Evolutionary conservation across 176 grass and related monocot species (phyloP).

Genomic region (Oropetium thomaeum): DNA sequence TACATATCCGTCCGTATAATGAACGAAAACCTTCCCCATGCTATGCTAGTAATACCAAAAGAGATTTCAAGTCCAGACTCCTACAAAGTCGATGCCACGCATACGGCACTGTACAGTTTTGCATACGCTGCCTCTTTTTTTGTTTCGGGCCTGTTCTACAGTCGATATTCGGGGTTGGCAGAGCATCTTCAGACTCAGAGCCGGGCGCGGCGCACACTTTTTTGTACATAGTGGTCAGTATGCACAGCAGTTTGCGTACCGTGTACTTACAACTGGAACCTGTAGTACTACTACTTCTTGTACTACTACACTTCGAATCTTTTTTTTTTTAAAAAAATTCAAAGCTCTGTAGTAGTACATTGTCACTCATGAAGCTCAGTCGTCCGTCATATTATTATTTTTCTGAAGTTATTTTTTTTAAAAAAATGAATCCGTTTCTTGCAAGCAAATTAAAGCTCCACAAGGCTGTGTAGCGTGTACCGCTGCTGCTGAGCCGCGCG

Average conservation of each 20-base stretch:
- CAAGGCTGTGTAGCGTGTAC: neutral
- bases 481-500: neutral
- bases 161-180: neutral
- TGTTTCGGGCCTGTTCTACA: neutral
- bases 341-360: too few relatives aligned
- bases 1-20: neutral
- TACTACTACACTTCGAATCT: neutral
- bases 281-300: too few relatives aligned
- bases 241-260: neutral
- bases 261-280: neutral
- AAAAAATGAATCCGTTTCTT: neutral
- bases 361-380: neutral
- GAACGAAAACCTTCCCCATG: neutral
- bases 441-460: neutral
- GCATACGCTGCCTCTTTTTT: neutral
- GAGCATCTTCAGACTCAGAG: conserved; percentile 19
- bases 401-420: too few relatives aligned
- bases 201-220: neutral
- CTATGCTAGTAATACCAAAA: neutral
- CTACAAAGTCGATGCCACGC: neutral
- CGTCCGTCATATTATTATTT: neutral
- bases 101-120: neutral
- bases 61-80: neutral
- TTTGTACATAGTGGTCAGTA: neutral
- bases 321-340: neutral